Evolutionary conservation across 768 basidiomycete species (phyloP).

Genomic region (Terana coerulea): DNA sequence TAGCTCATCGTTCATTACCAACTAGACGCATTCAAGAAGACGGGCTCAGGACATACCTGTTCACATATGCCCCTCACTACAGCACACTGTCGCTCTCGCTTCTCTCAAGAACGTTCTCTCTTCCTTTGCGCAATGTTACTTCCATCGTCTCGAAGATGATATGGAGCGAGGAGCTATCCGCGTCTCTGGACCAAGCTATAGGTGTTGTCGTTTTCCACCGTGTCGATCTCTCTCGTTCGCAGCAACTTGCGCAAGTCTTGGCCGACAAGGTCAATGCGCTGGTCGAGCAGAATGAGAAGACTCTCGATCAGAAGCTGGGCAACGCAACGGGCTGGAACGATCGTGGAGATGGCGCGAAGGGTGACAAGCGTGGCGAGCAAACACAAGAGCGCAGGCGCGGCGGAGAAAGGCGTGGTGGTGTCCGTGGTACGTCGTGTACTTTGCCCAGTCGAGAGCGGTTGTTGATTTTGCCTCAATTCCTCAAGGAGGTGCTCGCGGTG

Average conservation of each 20-base stretch:
- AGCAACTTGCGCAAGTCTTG: conserved; percentile 85
- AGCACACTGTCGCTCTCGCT: conserved; percentile 84
- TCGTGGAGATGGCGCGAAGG: conserved; percentile 63
- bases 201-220: conserved; percentile 93
- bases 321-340: conserved; percentile 61
- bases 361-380: conserved; percentile 78
- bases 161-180: conserved; percentile 92
- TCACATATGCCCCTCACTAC: conserved; percentile 96
- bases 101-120: conserved; percentile 83
- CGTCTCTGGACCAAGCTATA: conserved; percentile 88
- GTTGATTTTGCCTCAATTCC: conserved; percentile 2
- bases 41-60: conserved; percentile 92
- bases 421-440: conserved; percentile 44
- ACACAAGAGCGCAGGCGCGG: conserved; percentile 74
- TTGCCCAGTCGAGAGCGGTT: not conserved
- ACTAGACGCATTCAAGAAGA: conserved; percentile 95
- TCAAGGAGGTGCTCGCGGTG: conserved; percentile 57
- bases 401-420: conserved; percentile 61
- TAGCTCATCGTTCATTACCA: conserved; percentile 2
- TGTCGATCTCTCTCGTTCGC: conserved; percentile 80
- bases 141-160: conserved; percentile 98
- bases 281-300: conserved; percentile 92
- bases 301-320: conserved; percentile 80
- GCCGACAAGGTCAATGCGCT: conserved; percentile 83
- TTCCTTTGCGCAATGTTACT: conserved; percentile 76